A percentile compares a stretch with the other conserved stretches of the same genome.
Evolutionary conservation across 495 filamentous ascomycete species (phyloP).

Genomic region (Tetracladium setigerum): DNA sequence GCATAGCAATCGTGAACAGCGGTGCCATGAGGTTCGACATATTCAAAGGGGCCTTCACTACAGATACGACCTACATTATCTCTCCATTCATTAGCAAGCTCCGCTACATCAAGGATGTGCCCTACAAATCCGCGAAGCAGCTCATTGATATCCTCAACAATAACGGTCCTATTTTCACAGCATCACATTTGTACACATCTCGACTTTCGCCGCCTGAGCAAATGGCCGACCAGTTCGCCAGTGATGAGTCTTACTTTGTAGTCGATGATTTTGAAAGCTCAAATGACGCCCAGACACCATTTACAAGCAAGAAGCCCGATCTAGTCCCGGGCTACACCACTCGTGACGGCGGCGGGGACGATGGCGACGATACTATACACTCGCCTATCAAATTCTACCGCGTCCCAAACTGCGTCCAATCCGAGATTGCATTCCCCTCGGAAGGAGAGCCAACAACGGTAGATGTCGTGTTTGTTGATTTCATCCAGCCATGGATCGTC

Average conservation of each 20-base stretch:
- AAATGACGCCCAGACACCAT: conserved; percentile 9
- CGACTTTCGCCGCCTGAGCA: conserved; percentile 21
- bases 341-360: conserved; percentile 69
- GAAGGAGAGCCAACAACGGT: conserved; percentile 55
- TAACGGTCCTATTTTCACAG: conserved; percentile 14
- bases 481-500: conserved; percentile 73
- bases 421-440: conserved; percentile 46
- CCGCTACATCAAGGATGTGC: conserved; percentile 70
- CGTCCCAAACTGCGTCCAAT: conserved; percentile 76
- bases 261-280: neutral
- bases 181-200: conserved; percentile 4
- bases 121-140: conserved; percentile 61
- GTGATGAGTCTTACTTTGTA: conserved; percentile 4
- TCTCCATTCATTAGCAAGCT: conserved; percentile 84
- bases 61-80: conserved; percentile 74
- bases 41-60: conserved; percentile 83
- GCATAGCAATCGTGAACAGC: conserved; percentile 74
- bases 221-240: conserved; percentile 6
- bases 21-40: conserved; percentile 92
- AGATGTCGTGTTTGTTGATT: conserved; percentile 86
- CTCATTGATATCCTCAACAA: conserved; percentile 69
- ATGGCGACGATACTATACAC: conserved; percentile 90
- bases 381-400: conserved; percentile 61
- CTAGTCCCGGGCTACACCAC: conserved; percentile 83
- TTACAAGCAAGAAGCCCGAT: conserved; percentile 23